Base-by-base conservation (phyloP, 192 early-diverging fungal species). In the Coemansia aciculifera region DNA sequence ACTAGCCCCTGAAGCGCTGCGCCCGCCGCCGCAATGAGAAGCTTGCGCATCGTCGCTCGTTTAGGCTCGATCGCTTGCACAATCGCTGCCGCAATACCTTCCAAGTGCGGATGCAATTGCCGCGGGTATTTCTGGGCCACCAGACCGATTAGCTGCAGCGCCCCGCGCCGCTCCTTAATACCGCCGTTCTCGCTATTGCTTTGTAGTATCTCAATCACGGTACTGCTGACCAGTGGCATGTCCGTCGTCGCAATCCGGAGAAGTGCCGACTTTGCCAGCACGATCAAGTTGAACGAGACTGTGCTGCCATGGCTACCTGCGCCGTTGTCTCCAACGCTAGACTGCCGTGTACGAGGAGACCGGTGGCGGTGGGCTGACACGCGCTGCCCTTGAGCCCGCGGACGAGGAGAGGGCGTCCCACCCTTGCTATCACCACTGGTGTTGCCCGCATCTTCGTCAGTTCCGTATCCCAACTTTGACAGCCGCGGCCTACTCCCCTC, bases 61-160 rank as follows among this genome's bases (percentile, higher is more conserved):
- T 79, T 75, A 7, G 81, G 81, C 15, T 75, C 77, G 15, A 84
- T 69, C 11, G 77, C 71, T 31, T 64, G 64, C 46, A 84, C 81
- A 34, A 84, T 60, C 8, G 81, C 69, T 2, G 60, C 70, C 15
- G 63, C 68, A 49, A 84, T 52, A 21, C 44, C 59, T 46, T 72
- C 77, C n/a, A 79, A 38, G 29, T 68, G 77, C 68, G 67, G 52
- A 32, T 72, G 66, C 49, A 73, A 24, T 27, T 64, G 68, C 34
- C 63, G 71, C 10, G 76, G 57, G 64, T 73, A 72, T 62, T 70
- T 66, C 13, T 69, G 70, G 38, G 63, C 74, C 24, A 78, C 73
- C 36, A 79, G 67, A 43, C 73, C 69, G 7, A 84, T 63, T 24
- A 78, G 64, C 56, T 84, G 81, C 60, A 84, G 64, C 42, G 81